Percentiles rank a stretch among this genome's conserved stretches.
Evolutionary conservation across 768 basidiomycete genomes (phyloP).

Genomic region (Tricholoma saponaceum): DNA sequence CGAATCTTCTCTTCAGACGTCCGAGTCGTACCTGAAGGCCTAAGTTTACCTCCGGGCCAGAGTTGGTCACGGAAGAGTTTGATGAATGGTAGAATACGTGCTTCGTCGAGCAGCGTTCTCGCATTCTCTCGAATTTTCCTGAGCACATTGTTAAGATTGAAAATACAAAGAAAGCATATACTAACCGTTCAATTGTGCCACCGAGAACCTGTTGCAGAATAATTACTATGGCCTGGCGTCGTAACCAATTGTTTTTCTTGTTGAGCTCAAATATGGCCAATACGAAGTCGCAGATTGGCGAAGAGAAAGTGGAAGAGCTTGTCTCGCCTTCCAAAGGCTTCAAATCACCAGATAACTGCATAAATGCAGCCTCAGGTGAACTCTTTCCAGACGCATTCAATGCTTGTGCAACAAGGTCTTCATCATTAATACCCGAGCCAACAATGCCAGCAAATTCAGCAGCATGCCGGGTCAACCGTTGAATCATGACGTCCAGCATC

Average conservation of each 20-base stretch:
- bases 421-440: conserved; percentile 74
- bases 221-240: conserved; percentile 93
- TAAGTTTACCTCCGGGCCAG: conserved; percentile 85
- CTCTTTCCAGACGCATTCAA: conserved; percentile 65
- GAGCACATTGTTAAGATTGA: conserved; percentile 6
- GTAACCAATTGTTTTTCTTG: conserved; percentile 95
- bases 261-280: conserved; percentile 93
- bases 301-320: conserved; percentile 83
- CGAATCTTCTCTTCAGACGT: conserved; percentile 75
- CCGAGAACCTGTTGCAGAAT: conserved; percentile 95
- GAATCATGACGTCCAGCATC: conserved; percentile 93
- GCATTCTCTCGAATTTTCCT: conserved; percentile 88
- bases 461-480: conserved; percentile 84
- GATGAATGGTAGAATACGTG: conserved; percentile 66
- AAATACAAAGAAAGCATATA: neutral
- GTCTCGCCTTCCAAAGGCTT: conserved; percentile 86
- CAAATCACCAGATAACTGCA: conserved; percentile 73
- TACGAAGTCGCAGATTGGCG: conserved; percentile 91
- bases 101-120: conserved; percentile 59
- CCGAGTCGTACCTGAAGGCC: conserved; percentile 55
- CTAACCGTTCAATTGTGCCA: conserved; percentile 91
- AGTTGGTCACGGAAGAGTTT: conserved; percentile 65
- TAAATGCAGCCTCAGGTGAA: conserved; percentile 62
- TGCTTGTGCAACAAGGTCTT: conserved; percentile 80
- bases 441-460: conserved; percentile 85